These are phyloP conservation scores for Ascochyta lentis DNA, from an alignment of 2,329 filamentous ascomycete species.

Conservation along the genomic window DNA sequence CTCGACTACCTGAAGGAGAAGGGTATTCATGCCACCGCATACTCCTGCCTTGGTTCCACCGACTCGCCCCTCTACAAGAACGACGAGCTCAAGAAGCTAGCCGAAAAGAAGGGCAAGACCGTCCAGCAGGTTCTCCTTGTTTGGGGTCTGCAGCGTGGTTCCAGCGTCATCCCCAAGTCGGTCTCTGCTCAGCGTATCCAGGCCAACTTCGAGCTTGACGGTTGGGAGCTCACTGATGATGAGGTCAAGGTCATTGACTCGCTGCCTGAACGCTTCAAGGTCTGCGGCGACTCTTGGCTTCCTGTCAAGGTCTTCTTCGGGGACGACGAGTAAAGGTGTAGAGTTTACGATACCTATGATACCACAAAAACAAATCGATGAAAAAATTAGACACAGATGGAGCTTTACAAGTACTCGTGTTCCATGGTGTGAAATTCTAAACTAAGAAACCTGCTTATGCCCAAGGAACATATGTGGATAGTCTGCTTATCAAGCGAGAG, in stretches of 20 bases:
- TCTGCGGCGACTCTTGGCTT: constrained; percentile 74
- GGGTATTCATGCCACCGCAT: constrained; percentile 76
- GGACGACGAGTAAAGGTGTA: constrained; percentile 69
- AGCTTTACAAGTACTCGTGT: no score
- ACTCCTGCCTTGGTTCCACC: constrained; percentile 75
- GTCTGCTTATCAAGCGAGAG: no score
- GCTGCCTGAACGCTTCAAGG: constrained; percentile 75
- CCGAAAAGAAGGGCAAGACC: constrained; percentile 69
- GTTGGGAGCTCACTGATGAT: constrained; percentile 74
- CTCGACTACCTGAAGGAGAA: constrained; percentile 74
- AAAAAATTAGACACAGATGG: background rate
- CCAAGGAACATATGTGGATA: no score
- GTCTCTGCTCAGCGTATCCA: constrained; percentile 76
- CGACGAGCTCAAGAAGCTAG: constrained; percentile 66
- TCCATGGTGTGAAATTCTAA: no score
- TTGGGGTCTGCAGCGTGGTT: constrained; percentile 83
- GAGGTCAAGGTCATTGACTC: constrained; percentile 73
- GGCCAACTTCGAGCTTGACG: constrained; percentile 76
- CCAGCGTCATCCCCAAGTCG: constrained; percentile 85
- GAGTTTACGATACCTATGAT: constrained; percentile 21
- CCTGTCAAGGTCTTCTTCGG: constrained; percentile 83
- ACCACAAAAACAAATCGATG: constrained; percentile 8
- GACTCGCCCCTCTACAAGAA: constrained; percentile 75
- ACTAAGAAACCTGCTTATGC: no score
- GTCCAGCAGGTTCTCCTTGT: constrained; percentile 77